Conservation (phyloP, 2,329 filamentous ascomycete species). For the Coniochaeta prunicola region DNA sequence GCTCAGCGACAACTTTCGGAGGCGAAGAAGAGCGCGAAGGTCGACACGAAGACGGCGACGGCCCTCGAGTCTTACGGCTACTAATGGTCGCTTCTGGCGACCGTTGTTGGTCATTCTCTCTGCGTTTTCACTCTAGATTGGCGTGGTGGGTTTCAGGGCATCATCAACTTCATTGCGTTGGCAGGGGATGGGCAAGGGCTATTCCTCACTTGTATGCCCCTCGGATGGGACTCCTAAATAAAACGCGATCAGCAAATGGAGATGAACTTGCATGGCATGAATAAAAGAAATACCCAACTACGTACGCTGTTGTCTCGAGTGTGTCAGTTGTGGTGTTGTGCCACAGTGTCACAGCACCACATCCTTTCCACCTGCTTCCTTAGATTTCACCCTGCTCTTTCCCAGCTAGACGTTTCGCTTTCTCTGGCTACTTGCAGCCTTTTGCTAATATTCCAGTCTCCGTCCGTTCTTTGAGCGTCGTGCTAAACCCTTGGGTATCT, state of each 20-base stretch:
- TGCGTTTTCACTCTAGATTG: slow-evolving; percentile 45
- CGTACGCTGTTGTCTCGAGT: neutral
- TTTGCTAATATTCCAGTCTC: too few relatives aligned
- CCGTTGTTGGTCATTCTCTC: slow-evolving; percentile 36
- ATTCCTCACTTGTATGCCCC: slow-evolving; percentile 19
- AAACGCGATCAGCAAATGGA: slow-evolving; percentile 21
- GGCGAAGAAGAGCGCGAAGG: slow-evolving; percentile 85
- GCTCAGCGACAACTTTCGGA: slow-evolving; percentile 83
- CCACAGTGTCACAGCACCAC: too few relatives aligned
- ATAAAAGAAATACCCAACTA: slow-evolving; percentile 6
- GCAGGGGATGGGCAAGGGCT: slow-evolving; percentile 25
- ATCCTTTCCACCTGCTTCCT: too few relatives aligned
- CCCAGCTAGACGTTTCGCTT: too few relatives aligned
- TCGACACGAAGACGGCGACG: slow-evolving; percentile 80
- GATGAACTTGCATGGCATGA: slow-evolving; percentile 20
- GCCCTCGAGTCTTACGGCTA: slow-evolving; percentile 88
- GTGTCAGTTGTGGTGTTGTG: neutral
- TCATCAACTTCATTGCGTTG: slow-evolving; percentile 40
- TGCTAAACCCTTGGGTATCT: too few relatives aligned
- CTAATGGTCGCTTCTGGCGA: slow-evolving; percentile 45
- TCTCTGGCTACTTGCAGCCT: too few relatives aligned
- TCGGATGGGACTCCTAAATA: slow-evolving; percentile 19
- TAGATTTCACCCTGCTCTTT: too few relatives aligned
- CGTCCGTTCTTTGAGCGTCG: too few relatives aligned
- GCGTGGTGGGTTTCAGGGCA: slow-evolving; percentile 44